Evolutionary conservation across 2,329 filamentous ascomycete species (phyloP).

Genomic region (Metarhizium humberi): DNA sequence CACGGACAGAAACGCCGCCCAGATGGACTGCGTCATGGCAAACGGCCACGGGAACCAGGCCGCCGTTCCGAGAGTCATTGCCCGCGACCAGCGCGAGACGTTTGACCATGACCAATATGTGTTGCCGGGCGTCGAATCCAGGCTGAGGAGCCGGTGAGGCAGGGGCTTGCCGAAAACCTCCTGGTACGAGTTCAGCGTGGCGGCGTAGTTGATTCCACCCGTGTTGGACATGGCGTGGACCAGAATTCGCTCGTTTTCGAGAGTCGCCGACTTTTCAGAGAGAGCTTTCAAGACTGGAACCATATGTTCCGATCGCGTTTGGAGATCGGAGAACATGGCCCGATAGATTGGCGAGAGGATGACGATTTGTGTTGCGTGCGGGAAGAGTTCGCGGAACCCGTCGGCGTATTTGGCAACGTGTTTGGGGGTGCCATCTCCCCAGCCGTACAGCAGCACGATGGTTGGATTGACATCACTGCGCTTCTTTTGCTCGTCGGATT

Average conservation of each 20-base stretch:
- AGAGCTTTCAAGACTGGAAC: constrained; percentile 32
- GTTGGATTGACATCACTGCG: constrained; percentile 25
- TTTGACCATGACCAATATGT: constrained; percentile 30
- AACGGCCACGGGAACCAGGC: constrained; percentile 40
- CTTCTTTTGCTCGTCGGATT: constrained; percentile 6
- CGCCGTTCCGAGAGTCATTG: constrained; percentile 41
- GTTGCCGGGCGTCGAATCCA: constrained; percentile 45
- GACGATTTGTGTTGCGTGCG: constrained; percentile 39
- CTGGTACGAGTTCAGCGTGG: constrained; percentile 37
- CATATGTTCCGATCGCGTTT: constrained; percentile 35
- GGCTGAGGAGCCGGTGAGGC: constrained; percentile 37
- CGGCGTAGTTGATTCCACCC: constrained; percentile 42
- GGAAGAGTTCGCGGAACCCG: constrained; percentile 41
- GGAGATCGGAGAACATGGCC: constrained; percentile 33
- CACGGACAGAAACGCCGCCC: constrained; percentile 30
- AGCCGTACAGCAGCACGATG: constrained; percentile 44
- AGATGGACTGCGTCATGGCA: constrained; percentile 35
- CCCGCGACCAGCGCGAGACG: constrained; percentile 40
- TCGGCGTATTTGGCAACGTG: constrained; percentile 47
- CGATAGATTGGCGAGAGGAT: constrained; percentile 40
- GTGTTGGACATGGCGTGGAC: constrained; percentile 51
- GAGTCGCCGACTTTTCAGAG: constrained; percentile 9
- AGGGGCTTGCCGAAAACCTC: constrained; percentile 27
- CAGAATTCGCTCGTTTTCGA: constrained; percentile 27
- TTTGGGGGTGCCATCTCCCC: constrained; percentile 46